Evolutionary conservation across 2,329 filamentous ascomycete species (phyloP).

Genomic region (Fusarium irregulare): DNA sequence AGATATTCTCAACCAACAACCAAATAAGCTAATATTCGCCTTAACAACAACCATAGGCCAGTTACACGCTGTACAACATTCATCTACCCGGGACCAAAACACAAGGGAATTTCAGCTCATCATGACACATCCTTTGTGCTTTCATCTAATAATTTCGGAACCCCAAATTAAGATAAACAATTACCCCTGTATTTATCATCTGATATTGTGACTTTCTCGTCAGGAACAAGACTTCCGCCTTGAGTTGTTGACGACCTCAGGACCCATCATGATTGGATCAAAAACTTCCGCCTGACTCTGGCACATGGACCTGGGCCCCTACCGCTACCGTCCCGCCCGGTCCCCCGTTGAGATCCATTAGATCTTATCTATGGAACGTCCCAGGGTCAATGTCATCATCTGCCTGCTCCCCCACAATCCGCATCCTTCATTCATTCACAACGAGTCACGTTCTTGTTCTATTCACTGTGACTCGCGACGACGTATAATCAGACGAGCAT

Average conservation of each 20-base stretch:
- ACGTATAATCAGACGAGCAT: constrained; percentile 8
- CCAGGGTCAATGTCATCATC: constrained; percentile 26
- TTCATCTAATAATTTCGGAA: background rate
- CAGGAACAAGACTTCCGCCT: background rate
- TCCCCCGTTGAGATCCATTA: constrained; percentile 16
- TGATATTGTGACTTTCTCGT: background rate
- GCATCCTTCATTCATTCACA: constrained; percentile 6
- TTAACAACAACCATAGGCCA: background rate
- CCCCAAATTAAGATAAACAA: background rate
- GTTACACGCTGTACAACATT: background rate
- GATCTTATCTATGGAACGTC: constrained; percentile 28
- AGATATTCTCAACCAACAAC: background rate
- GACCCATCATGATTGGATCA: constrained; percentile 9
- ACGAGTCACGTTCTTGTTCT: constrained; percentile 7
- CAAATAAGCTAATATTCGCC: background rate
- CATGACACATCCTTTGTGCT: constrained; percentile 4
- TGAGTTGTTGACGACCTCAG: background rate
- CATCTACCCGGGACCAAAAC: background rate
- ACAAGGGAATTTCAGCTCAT: background rate
- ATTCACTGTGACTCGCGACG: constrained; percentile 10
- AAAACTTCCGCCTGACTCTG: constrained; percentile 35
- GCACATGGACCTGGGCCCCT: constrained; percentile 29
- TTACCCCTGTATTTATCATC: background rate
- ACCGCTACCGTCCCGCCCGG: constrained; percentile 16
- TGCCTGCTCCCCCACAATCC: constrained; percentile 17